Evolutionary conservation across 1,284 basidiomycete genomes (phyloP).

Genomic region (Cerioporus squamosus): DNA sequence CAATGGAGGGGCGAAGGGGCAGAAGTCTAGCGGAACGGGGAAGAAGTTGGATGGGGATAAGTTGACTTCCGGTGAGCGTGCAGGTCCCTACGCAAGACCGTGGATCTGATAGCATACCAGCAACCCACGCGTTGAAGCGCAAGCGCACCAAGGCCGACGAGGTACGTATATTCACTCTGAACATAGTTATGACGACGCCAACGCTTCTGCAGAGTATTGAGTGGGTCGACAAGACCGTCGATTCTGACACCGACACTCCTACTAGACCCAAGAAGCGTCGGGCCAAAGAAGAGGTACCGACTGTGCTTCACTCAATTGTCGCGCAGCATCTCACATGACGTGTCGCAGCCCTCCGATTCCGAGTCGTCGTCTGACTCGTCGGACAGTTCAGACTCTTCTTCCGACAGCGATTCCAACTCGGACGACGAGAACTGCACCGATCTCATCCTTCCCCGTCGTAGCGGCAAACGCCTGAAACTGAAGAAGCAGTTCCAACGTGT

Average conservation of each 20-base stretch:
- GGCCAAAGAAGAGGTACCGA: neutral
- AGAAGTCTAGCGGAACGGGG: no score
- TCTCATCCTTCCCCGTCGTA: neutral
- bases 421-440: neutral
- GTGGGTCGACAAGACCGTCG: neutral
- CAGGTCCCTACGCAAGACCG: no score
- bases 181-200: neutral
- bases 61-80: neutral
- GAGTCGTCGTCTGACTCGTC: no score
- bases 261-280: no score
- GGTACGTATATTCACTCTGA: neutral
- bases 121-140: no score
- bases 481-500: constrained; percentile 10
- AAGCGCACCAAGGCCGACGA: neutral
- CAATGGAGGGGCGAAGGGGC: no score
- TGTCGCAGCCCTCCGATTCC: no score
- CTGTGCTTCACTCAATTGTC: no score
- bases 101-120: no score
- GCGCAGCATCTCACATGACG: neutral
- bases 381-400: no score
- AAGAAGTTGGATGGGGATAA: no score
- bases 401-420: neutral
- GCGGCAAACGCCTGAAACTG: neutral
- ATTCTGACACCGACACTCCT: no score
- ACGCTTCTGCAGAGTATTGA: neutral